Conservation (phyloP, 2,329 filamentous ascomycete species). For the Cryoendolithus antarcticus region DNA sequence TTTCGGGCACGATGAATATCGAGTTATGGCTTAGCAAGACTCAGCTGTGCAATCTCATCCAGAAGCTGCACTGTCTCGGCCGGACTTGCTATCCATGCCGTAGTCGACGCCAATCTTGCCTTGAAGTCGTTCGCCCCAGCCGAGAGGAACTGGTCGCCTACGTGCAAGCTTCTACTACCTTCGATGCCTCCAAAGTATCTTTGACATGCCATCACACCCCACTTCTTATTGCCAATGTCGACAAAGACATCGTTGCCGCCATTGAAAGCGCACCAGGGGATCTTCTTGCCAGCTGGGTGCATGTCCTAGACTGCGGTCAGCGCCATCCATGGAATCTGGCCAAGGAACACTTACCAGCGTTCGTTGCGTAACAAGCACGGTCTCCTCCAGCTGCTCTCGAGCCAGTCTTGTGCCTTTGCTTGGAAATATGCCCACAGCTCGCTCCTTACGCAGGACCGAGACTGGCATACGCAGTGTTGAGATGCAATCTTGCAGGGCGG, state of each 20-base stretch:
- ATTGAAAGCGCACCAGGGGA: slow-evolving; percentile 97
- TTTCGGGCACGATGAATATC: no score
- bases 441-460: slow-evolving; percentile 71
- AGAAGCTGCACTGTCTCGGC: slow-evolving; percentile 79
- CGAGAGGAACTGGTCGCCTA: slow-evolving; percentile 90
- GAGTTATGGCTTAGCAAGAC: no score
- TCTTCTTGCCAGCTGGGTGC: slow-evolving; percentile 50
- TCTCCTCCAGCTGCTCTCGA: slow-evolving; percentile 87
- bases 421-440: slow-evolving; percentile 44
- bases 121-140: slow-evolving; percentile 99
- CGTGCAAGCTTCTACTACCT: slow-evolving; percentile 73
- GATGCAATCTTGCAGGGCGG: slow-evolving; percentile 69
- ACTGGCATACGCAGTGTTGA: slow-evolving; percentile 69
- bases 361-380: slow-evolving; percentile 86
- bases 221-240: slow-evolving; percentile 95
- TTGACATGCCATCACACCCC: slow-evolving; percentile 89
- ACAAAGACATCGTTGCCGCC: slow-evolving; percentile 96
- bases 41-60: slow-evolving; percentile 53
- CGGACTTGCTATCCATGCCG: slow-evolving; percentile 92
- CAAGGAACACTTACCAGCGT: slow-evolving; percentile 42
- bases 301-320: slow-evolving; percentile 43
- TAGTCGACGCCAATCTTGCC: slow-evolving; percentile 80
- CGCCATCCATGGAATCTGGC: no score
- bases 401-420: slow-evolving; percentile 38
- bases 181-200: slow-evolving; percentile 70